Base-by-base conservation (phyloP, 2,329 filamentous ascomycete species). In the Alternaria viburni region DNA sequence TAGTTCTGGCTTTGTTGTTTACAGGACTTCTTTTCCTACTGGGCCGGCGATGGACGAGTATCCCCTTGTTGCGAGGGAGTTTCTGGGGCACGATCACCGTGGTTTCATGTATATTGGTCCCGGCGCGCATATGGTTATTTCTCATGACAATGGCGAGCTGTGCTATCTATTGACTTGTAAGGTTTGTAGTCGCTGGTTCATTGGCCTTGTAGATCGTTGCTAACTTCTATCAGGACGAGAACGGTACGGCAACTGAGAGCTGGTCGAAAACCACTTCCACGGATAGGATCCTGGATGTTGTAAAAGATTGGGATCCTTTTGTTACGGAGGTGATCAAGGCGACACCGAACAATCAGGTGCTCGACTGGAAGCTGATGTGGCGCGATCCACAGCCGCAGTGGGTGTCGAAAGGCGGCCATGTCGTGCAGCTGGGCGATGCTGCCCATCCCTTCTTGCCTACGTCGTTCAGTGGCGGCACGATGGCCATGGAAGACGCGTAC, bases 361-460 rank as follows among this genome's bases (percentile, higher is more conserved):
- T 86, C 6, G 82, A 85, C 70, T 86, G 83, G 83, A 84, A 84
- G 64, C 82, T 86, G 41, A 83, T 83, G 62, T 85, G 83, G 65
- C 78, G 84, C 51, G 81, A 85, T 64, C 84, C 83, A 1, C 77
- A 83, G 19, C 80, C 82, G 0, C 81, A 79, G 0, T 86, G 84
- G 84, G 75, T 84, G 4, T 84, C 57, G 6, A 47, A 47, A 54
- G 41, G 28, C 11, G 57, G 57, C 7, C 50, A 43, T 7, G 50
- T 59, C 19, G 28, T 55, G 17, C 82, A 85, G 47, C 74, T 86
- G 2, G 84, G 84, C 2, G 85, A 86, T 67, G 82, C 81, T 59
- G 85, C 84, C 52, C 84, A 86, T 63, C 79, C 83, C 0, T 84
- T 85, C 69, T 73, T 86, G 12, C 84, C 84, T 0, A 85, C 83